Conservation (phyloP, 2,329 filamentous ascomycete genomes). For the Cryphonectria radicalis region DNA sequence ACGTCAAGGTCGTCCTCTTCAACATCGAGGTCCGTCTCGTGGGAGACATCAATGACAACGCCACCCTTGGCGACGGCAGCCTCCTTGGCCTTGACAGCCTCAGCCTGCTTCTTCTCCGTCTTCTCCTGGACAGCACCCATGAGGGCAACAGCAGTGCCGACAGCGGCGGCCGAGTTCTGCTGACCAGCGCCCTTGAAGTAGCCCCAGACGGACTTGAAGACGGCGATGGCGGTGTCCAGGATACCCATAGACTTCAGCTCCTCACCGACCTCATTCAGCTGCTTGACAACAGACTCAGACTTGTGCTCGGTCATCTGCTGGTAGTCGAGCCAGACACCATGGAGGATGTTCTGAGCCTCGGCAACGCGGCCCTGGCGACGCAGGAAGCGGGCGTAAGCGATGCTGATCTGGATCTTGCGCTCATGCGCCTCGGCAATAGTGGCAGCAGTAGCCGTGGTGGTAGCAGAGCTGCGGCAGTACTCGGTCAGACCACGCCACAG, state of each 20-base stretch:
- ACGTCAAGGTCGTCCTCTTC: constrained; percentile 26
- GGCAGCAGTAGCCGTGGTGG: constrained; percentile 23
- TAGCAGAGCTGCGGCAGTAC: constrained; percentile 30
- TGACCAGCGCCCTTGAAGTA: constrained; percentile 31
- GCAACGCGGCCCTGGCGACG: constrained; percentile 29
- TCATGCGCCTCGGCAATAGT: constrained; percentile 30
- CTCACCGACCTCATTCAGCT: constrained; percentile 31
- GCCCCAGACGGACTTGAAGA: constrained; percentile 32
- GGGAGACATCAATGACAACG: constrained; percentile 21
- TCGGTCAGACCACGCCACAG: constrained; percentile 33
- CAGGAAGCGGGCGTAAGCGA: constrained; percentile 31
- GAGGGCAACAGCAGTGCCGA: constrained; percentile 28
- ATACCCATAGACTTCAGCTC: constrained; percentile 31
- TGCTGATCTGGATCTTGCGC: constrained; percentile 32
- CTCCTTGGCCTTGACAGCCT: constrained; percentile 26
- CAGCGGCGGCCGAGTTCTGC: constrained; percentile 30
- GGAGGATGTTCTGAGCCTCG: constrained; percentile 32
- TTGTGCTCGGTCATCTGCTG: constrained; percentile 29
- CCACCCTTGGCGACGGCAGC: constrained; percentile 23
- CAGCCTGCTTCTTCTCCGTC: constrained; percentile 26
- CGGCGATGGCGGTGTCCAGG: constrained; percentile 29
- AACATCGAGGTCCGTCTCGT: constrained; percentile 22
- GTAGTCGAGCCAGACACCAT: constrained; percentile 32
- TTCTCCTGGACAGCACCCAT: constrained; percentile 29
- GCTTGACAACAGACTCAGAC: constrained; percentile 29